phyloP scores from a whole-genome alignment of 2,329 filamentous ascomycete species.

The Didymella pomorum region DNA sequence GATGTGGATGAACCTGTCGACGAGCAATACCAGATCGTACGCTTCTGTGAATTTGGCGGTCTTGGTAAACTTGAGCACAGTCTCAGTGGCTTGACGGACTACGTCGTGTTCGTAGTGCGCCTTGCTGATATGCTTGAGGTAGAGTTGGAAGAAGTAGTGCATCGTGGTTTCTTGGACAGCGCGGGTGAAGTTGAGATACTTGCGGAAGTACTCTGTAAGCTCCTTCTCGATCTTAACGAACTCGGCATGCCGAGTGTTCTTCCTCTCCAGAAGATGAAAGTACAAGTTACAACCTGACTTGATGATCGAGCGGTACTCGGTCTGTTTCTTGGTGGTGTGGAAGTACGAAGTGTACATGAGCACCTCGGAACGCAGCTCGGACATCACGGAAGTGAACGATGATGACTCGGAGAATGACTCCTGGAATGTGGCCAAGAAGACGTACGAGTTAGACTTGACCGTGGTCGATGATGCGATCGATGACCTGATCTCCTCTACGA shows the following conservation, averaged over 20 bases:
- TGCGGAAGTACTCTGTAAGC: slow-evolving; percentile 31
- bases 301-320: slow-evolving; percentile 44
- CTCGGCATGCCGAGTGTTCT: slow-evolving; percentile 24
- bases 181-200: slow-evolving; percentile 30
- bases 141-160: slow-evolving; percentile 33
- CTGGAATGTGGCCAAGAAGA: slow-evolving; percentile 57
- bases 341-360: slow-evolving; percentile 41
- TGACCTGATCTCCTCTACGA: slow-evolving; percentile 28
- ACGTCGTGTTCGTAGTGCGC: slow-evolving; percentile 27
- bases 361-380: slow-evolving; percentile 51
- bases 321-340: slow-evolving; percentile 41
- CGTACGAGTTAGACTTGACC: slow-evolving; percentile 28
- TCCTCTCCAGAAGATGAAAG: slow-evolving; percentile 32
- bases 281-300: slow-evolving; percentile 35
- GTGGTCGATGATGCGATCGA: slow-evolving; percentile 24
- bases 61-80: slow-evolving; percentile 31
- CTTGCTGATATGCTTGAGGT: slow-evolving; percentile 29
- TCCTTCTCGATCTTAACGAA: slow-evolving; percentile 32
- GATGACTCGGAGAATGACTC: slow-evolving; percentile 52
- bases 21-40: slow-evolving; percentile 33
- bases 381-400: slow-evolving; percentile 52
- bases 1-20: slow-evolving; percentile 36
- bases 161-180: slow-evolving; percentile 24
- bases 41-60: slow-evolving; percentile 35
- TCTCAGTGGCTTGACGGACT: slow-evolving; percentile 23